A percentile compares a stretch with the other conserved stretches of the same genome.
Conservation (phyloP, 306 rosid species). For the Prunus fruticosa region DNA sequence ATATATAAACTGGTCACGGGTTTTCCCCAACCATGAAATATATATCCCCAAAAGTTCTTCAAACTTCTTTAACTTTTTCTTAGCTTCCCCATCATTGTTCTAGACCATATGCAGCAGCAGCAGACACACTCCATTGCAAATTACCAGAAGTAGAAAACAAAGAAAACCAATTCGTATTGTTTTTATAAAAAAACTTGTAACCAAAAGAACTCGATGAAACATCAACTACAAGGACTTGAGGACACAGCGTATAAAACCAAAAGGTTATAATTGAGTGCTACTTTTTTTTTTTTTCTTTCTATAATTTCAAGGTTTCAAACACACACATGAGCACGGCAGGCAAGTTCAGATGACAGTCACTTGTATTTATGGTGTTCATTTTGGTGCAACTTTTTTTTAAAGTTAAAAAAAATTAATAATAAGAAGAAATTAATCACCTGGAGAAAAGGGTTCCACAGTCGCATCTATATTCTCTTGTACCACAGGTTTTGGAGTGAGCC, state of each 20-base stretch:
- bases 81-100: conserved; percentile 55
- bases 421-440: conserved; percentile 44
- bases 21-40: conserved; percentile 32
- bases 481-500: conserved; percentile 96
- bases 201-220: too few species aligned
- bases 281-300: neutral
- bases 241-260: conserved; percentile 22
- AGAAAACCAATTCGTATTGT: neutral
- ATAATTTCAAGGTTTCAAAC: neutral
- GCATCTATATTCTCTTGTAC: conserved; percentile 94
- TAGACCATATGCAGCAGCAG: conserved; percentile 36
- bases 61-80: conserved; percentile 39
- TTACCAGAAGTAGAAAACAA: neutral
- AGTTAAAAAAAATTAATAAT: neutral
- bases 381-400: conserved; percentile 28
- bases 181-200: neutral
- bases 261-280: neutral
- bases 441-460: conserved; percentile 97
- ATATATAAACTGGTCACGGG: conserved; percentile 45
- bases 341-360: conserved; percentile 48
- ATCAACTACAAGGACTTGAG: neutral
- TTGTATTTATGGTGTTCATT: conserved; percentile 45
- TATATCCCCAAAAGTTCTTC: conserved; percentile 28
- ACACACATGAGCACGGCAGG: conserved; percentile 34
- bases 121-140: conserved; percentile 31